phyloP scores from a whole-genome alignment of 1,284 basidiomycete genomes.

The Xanthoconium separans region DNA sequence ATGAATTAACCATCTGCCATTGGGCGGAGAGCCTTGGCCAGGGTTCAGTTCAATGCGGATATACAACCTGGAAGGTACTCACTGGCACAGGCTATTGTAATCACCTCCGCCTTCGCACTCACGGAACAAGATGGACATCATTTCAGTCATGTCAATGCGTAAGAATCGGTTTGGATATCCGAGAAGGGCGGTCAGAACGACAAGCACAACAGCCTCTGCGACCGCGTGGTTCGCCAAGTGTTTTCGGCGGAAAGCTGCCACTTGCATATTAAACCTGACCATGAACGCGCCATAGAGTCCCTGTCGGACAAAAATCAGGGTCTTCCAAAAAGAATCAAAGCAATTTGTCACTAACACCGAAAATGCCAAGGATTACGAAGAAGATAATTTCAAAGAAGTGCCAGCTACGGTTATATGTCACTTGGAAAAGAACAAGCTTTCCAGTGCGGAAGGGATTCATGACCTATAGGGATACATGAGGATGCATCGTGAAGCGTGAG shows the following conservation, averaged over 20 bases:
- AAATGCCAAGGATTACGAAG: slow-evolving; percentile 92
- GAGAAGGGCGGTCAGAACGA: slow-evolving; percentile 86
- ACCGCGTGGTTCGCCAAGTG: slow-evolving; percentile 84
- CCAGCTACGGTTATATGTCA: slow-evolving; percentile 97
- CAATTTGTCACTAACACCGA: slow-evolving; percentile 66
- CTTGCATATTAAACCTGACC: slow-evolving; percentile 96
- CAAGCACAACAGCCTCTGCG: slow-evolving; percentile 86
- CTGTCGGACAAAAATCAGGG: slow-evolving; percentile 41
- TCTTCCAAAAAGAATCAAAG: background rate
- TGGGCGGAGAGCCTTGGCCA: slow-evolving; percentile 75
- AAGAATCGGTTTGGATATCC: slow-evolving; percentile 96
- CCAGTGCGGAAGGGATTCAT: slow-evolving; percentile 99
- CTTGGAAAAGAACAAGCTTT: slow-evolving; percentile 97
- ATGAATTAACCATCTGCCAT: slow-evolving; percentile 93
- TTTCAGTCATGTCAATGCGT: slow-evolving; percentile 97
- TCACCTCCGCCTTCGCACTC: slow-evolving; percentile 97
- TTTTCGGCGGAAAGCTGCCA: slow-evolving; percentile 90
- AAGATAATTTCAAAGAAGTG: slow-evolving; percentile 99
- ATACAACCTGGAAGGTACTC: slow-evolving; percentile 35
- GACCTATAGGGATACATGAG: slow-evolving; percentile 49
- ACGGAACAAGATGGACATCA: slow-evolving; percentile 93
- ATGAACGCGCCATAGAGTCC: slow-evolving; percentile 97
- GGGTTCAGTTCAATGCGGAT: slow-evolving; percentile 13
- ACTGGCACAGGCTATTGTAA: slow-evolving; percentile 94
- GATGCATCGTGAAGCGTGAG: slow-evolving; percentile 11